These are phyloP conservation scores for Beauveria pseudobassiana DNA, from an alignment of 2,329 filamentous ascomycete species.

Conservation along the genomic window DNA sequence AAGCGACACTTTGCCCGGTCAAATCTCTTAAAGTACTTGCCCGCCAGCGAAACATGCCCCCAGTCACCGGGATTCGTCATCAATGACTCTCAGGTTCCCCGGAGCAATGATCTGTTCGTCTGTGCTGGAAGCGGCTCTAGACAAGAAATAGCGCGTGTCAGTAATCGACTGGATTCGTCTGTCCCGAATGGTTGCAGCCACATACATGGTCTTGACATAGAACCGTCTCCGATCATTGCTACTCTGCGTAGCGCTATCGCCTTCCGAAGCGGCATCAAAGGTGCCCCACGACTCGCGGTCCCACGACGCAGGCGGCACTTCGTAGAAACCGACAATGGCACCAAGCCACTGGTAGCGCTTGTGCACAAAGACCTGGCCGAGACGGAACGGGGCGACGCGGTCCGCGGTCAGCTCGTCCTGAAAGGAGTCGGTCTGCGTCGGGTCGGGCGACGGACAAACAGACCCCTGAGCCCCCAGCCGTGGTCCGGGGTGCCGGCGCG, in stretches of 20 bases:
- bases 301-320: background rate
- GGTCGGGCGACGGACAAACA: slow-evolving; percentile 27
- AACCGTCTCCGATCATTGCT: slow-evolving; percentile 56
- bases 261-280: background rate
- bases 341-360: slow-evolving; percentile 71
- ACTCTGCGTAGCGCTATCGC: background rate
- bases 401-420: slow-evolving; percentile 20
- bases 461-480: slow-evolving; percentile 11
- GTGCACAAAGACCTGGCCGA: slow-evolving; percentile 83
- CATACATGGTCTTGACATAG: slow-evolving; percentile 77
- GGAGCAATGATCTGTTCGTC: slow-evolving; percentile 43
- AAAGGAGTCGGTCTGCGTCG: slow-evolving; percentile 28
- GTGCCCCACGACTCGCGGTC: background rate
- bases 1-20: slow-evolving; percentile 60
- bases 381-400: slow-evolving; percentile 41
- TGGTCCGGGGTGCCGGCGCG: slow-evolving; percentile 22
- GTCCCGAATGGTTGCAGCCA: slow-evolving; percentile 18
- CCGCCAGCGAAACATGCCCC: slow-evolving; percentile 61
- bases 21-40: slow-evolving; percentile 84
- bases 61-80: slow-evolving; percentile 39
- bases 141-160: background rate
- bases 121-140: slow-evolving; percentile 22
- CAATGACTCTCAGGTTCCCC: slow-evolving; percentile 67
- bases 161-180: background rate
- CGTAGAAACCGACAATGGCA: slow-evolving; percentile 67